Percentiles rank a stretch among this genome's conserved stretches.
Conservation (phyloP, 441 rosid species). For the Eugenia klotzschiana region DNA sequence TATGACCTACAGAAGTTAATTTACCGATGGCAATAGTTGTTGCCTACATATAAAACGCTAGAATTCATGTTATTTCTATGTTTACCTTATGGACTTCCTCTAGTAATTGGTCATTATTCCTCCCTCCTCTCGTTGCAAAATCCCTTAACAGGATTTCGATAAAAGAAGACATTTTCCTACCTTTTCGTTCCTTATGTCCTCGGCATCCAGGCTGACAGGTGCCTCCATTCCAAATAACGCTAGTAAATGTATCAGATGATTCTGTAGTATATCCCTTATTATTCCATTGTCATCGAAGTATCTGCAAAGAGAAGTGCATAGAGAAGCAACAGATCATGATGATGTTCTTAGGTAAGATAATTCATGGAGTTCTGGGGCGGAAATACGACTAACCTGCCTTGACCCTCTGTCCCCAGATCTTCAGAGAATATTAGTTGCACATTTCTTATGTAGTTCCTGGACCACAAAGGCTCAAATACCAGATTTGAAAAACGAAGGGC, state of each 20-base stretch:
- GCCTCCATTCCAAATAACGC: slow-evolving; percentile 7
- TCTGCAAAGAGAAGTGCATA: not conserved
- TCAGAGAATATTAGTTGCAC: slow-evolving; percentile 4
- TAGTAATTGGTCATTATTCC: not conserved
- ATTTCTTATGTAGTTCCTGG: slow-evolving; percentile 8
- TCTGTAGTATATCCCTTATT: slow-evolving; percentile 3
- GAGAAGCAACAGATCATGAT: not conserved
- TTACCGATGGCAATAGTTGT: not conserved
- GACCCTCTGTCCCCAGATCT: slow-evolving; percentile 4
- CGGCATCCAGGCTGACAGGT: slow-evolving; percentile 7
- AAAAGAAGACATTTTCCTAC: not conserved
- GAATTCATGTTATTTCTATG: not conserved
- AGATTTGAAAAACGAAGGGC: slow-evolving; percentile 8
- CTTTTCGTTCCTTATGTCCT: slow-evolving; percentile 9
- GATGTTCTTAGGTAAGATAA: not conserved
- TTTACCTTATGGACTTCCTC: not conserved
- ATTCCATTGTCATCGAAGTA: slow-evolving; percentile 2
- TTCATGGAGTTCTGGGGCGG: not conserved
- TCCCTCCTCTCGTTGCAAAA: not conserved
- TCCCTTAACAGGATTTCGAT: not conserved
- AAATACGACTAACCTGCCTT: slow-evolving; percentile 1
- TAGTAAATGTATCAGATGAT: slow-evolving; percentile 5
- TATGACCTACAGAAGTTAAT: not conserved
- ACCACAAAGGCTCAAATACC: slow-evolving; percentile 8
- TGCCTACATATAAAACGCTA: not conserved